Base-by-base conservation (phyloP, 2,329 filamentous ascomycete genomes). In the Amylocarpus encephaloides region DNA sequence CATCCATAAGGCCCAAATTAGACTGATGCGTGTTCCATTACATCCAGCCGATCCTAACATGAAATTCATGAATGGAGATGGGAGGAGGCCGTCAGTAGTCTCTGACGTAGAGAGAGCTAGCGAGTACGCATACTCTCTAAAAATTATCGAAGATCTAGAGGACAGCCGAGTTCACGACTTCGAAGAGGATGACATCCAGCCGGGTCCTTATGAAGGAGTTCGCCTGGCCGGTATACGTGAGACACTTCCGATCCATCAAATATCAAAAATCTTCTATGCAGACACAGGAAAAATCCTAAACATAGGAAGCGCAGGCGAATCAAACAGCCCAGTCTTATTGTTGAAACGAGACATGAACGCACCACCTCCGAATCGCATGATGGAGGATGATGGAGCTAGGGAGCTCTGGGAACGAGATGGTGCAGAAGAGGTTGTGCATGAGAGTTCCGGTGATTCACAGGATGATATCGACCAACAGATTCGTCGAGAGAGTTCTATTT, bases 1-100 rank as follows among this genome's bases (percentile, higher is more conserved):
- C 36, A 84, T 96, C 53, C 91, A 97, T 71, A 98, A 97, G 67
- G 88, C 90, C 15, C 80, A 83, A 35, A 82, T 96, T 11, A 88
- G 90, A 51, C 73, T 98, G 16, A 50, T 67, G 52, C 56, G 65
- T 33, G 51, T 62, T 34, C 63, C 64, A 52, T 47, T 64, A 11
- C 33, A 55, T 39, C 42, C 26, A 6, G 11, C 48, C 6, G 43
- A n/a, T 2, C 30, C 33, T 19, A 54, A 34, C 10, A 51, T 6
- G 16, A 59, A 12, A 52, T 52, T 2, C 46, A 59, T n/a, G 52
- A 58, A 39, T 39, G 45, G 78, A 79, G 16, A 34, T 41, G 43
- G 36, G 48, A 74, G 75, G 30, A 36, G 57, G n/a, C 48, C 48
- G 15, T 48, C 56, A 9, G 52, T 59, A 15, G 52, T 62, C 2